Evolutionary conservation across 768 basidiomycete genomes (phyloP).

Genomic region (Paxillus rubicundulus): DNA sequence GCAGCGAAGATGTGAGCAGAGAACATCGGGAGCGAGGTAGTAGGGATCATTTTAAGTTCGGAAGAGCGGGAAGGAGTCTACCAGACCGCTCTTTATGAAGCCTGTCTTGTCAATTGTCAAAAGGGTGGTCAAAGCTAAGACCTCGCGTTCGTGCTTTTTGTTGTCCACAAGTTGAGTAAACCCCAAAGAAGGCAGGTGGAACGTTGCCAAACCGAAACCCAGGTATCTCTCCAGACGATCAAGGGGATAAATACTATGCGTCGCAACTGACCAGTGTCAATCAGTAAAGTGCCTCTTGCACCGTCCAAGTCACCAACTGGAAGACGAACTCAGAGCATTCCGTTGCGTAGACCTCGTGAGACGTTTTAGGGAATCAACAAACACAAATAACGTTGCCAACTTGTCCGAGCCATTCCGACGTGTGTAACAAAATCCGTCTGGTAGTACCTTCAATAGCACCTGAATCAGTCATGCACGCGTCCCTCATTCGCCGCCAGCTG

Average conservation of each 20-base stretch:
- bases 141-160: slow-evolving; percentile 7
- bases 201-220: not conserved
- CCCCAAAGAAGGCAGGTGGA: not conserved
- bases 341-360: too few species aligned
- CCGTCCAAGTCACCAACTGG: too few species aligned
- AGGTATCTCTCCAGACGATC: not conserved
- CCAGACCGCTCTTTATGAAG: slow-evolving; percentile 9
- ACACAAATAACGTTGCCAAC: slow-evolving; percentile 5
- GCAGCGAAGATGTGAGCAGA: slow-evolving; percentile 55
- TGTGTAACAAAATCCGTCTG: not conserved
- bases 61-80: slow-evolving; percentile 2
- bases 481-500: slow-evolving; percentile 82
- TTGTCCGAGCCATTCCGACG: slow-evolving; percentile 23
- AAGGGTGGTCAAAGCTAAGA: slow-evolving; percentile 4
- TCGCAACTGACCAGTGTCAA: not conserved
- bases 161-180: not conserved
- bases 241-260: not conserved
- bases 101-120: not conserved
- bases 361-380: slow-evolving; percentile 12
- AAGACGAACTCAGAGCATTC: too few species aligned
- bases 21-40: slow-evolving; percentile 30
- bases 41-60: slow-evolving; percentile 15
- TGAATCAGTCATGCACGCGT: slow-evolving; percentile 65
- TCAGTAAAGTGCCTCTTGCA: too few species aligned
- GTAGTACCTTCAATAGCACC: not conserved